These are phyloP conservation scores for Zygoascus ofunaensis DNA, from an alignment of 805 yeast species.

Conservation along the genomic window DNA sequence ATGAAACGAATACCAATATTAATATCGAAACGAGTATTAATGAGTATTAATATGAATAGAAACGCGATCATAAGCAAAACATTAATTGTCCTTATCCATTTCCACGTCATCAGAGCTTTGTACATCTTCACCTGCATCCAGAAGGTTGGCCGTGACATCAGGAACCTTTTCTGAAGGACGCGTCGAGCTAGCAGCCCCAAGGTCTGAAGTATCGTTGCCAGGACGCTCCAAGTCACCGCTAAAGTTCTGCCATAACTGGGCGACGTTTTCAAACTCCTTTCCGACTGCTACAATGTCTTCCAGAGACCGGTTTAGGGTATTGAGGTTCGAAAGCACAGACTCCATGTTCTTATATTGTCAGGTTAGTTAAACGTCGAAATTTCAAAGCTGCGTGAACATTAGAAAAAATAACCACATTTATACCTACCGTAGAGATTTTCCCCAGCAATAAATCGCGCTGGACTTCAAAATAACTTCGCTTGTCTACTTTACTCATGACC, in stretches of 20 bases:
- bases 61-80: too few relatives aligned
- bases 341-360: constrained; percentile 37
- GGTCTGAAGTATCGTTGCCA: neutral
- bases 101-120: neutral
- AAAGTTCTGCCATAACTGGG: constrained; percentile 61
- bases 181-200: too few relatives aligned
- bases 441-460: constrained; percentile 51
- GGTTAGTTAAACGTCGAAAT: neutral
- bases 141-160: neutral
- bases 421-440: constrained; percentile 38
- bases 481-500: constrained; percentile 7
- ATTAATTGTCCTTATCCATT: neutral
- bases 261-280: constrained; percentile 62
- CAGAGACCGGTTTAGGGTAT: constrained; percentile 56
- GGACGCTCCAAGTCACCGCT: constrained; percentile 32
- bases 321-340: constrained; percentile 53
- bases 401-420: neutral
- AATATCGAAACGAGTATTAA: too few relatives aligned
- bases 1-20: too few relatives aligned
- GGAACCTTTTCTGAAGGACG: neutral
- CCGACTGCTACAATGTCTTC: constrained; percentile 66
- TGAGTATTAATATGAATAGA: too few relatives aligned
- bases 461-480: constrained; percentile 40
- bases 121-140: neutral
- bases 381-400: neutral